Percentiles rank a stretch among this genome's conserved stretches.
Conservation (phyloP, 2,329 filamentous ascomycete genomes). For the Pyrenochaeta sp. region DNA sequence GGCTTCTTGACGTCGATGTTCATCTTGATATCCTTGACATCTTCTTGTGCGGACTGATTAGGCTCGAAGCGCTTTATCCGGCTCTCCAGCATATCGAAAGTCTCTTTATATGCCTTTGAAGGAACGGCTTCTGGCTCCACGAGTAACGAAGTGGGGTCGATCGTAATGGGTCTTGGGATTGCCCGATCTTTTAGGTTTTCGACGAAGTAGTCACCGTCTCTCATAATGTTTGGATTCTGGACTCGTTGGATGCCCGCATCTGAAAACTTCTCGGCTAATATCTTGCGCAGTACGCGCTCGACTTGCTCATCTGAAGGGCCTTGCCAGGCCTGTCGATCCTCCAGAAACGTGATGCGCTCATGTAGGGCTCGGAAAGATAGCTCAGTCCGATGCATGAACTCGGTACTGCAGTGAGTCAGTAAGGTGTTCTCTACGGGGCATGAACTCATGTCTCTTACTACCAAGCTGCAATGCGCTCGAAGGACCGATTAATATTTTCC, state of each 20-base stretch:
- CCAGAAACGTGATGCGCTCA: conserved; percentile 36
- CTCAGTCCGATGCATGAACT: conserved; percentile 46
- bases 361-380: conserved; percentile 37
- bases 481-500: conserved; percentile 43
- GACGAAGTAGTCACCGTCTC: conserved; percentile 29
- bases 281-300: conserved; percentile 47
- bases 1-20: conserved; percentile 7
- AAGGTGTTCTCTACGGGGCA: neutral
- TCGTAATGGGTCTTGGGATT: conserved; percentile 24
- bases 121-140: conserved; percentile 42
- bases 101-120: conserved; percentile 37
- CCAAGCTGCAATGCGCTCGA: conserved; percentile 44
- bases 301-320: conserved; percentile 45
- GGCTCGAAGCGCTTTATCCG: conserved; percentile 25
- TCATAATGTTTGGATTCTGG: conserved; percentile 14
- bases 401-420: conserved; percentile 25
- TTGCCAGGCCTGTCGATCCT: conserved; percentile 31
- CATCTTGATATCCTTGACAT: conserved; percentile 7
- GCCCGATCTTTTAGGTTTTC: conserved; percentile 19
- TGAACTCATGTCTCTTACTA: conserved; percentile 30
- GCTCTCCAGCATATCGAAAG: conserved; percentile 39
- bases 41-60: conserved; percentile 1
- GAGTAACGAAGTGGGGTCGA: conserved; percentile 31
- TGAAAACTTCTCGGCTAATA: conserved; percentile 43
- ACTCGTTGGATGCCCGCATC: conserved; percentile 16